Percentiles rank a stretch among this genome's conserved stretches.
Evolutionary conservation across 2,329 filamentous ascomycete genomes (phyloP).

Genomic region (Fusarium xylarioides): DNA sequence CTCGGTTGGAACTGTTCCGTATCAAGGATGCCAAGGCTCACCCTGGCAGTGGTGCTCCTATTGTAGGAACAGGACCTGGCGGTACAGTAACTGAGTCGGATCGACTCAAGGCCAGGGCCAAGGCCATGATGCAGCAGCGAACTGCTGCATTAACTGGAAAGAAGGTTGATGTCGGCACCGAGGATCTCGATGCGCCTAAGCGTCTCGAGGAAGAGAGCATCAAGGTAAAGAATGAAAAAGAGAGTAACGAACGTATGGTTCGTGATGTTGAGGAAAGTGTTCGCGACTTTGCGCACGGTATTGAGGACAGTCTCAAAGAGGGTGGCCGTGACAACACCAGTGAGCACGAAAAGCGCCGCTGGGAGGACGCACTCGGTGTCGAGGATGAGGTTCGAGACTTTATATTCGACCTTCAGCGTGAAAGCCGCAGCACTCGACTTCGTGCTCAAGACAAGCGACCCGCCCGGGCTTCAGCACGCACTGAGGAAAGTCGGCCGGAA

Average conservation of each 20-base stretch:
- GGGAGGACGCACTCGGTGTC: conserved; percentile 95
- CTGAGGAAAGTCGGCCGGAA: conserved; percentile 55
- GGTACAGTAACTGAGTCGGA: conserved; percentile 92
- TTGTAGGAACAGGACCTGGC: conserved; percentile 92
- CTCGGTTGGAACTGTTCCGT: conserved; percentile 90
- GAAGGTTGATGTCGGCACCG: conserved; percentile 73
- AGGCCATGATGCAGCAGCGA: conserved; percentile 98
- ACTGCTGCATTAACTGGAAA: conserved; percentile 91
- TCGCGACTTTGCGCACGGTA: conserved; percentile 81
- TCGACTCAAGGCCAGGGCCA: conserved; percentile 91
- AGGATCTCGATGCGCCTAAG: conserved; percentile 81
- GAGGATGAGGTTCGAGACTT: conserved; percentile 98
- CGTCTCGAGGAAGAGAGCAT: conserved; percentile 89
- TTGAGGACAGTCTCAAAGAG: conserved; percentile 89
- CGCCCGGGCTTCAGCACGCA: conserved; percentile 52
- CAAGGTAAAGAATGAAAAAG: conserved; percentile 82
- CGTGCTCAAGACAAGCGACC: conserved; percentile 65
- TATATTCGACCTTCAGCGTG: conserved; percentile 93
- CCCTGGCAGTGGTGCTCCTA: conserved; percentile 79
- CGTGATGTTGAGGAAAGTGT: conserved; percentile 97
- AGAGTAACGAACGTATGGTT: conserved; percentile 96
- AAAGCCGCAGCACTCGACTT: conserved; percentile 79
- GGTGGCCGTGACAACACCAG: conserved; percentile 77
- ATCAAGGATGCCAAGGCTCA: conserved; percentile 92
- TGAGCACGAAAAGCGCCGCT: conserved; percentile 90